Evolutionary conservation across 2,329 filamentous ascomycete species (phyloP).

Genomic region (Hymenoscyphus infarciens): DNA sequence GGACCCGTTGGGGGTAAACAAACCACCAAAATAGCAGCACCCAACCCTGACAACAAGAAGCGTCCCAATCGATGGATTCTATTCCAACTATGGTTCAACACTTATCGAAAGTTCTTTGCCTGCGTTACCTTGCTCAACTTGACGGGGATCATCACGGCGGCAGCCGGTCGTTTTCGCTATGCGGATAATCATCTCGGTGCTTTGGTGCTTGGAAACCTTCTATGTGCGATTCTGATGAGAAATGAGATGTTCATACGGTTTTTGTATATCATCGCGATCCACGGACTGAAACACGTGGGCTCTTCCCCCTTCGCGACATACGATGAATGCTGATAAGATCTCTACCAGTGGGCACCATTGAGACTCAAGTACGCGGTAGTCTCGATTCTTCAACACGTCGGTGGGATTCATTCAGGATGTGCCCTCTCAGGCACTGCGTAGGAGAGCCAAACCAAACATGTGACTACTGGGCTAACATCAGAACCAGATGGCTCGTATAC

Average conservation of each 20-base stretch:
- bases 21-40: constrained; percentile 7
- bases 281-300: constrained; percentile 39
- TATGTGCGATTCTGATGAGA: constrained; percentile 40
- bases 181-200: constrained; percentile 40
- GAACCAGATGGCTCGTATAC: constrained; percentile 38
- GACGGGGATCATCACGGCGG: constrained; percentile 37
- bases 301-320: background rate
- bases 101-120: constrained; percentile 41
- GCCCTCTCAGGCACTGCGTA: constrained; percentile 40
- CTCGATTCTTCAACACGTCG: constrained; percentile 41
- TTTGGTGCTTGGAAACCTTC: constrained; percentile 40
- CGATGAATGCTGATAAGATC: constrained; percentile 10
- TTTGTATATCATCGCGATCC: constrained; percentile 39
- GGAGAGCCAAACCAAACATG: constrained; percentile 10
- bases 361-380: constrained; percentile 38
- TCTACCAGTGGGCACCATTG: constrained; percentile 38
- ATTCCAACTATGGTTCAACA: constrained; percentile 41
- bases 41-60: constrained; percentile 14
- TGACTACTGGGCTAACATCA: constrained; percentile 14
- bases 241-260: constrained; percentile 40
- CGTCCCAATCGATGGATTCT: constrained; percentile 33
- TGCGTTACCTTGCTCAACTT: constrained; percentile 39
- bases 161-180: constrained; percentile 36
- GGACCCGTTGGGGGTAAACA: constrained; percentile 22
- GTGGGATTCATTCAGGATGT: constrained; percentile 41